Base-by-base conservation (phyloP, 73 alveolate species). In the Vitrella brassicaformis region DNA sequence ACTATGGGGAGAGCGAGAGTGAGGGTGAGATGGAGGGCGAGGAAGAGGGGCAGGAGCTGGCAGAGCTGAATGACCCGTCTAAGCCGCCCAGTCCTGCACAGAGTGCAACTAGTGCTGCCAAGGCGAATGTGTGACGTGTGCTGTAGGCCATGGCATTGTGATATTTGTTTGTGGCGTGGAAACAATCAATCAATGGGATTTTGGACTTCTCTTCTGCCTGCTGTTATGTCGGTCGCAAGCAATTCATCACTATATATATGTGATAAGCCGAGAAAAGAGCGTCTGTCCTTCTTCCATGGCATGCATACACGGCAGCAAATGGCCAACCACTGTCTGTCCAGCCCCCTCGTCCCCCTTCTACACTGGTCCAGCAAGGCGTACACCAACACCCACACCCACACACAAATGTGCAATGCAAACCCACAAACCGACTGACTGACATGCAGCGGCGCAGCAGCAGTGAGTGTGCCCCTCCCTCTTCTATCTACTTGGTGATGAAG, bases 401-500 rank as follows among this genome's bases (percentile, higher is more conserved):
- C 56, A 39, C 56, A 39, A 4, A 39, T 14, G 56, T 14, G 14
- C 56, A 39, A 39, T 39, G 56, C 22, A 4, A 14, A 39, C 22
- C 56, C 56, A 39, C 56, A 39, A 14, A 14, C 56, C 14, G 4
- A 39, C 56, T 8, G 56, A 14, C 4, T 39, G 4, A 39, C 56
- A 4, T 39, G 14, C 56, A 39, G 56, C 4, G 56, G 14, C 22
- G 14, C 56, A 39, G 56, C 4, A 39, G 4, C 4, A 39, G 56
- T 8, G 14, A 39, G 14, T 39, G 14, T 4, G 4, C 14, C 56
- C 14, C 56, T 39, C 56, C 56, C 14, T 39, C 56, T 39, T 39
- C 56, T 39, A 39, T 39, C 14, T 39, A 14, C 56, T 14, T 39
- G 56, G 4, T 75, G 69, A 76, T 68, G 71, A 76, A 76, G 31